Evolutionary conservation across 2,329 filamentous ascomycete species (phyloP).

Genomic region (Botrytis fabae): DNA sequence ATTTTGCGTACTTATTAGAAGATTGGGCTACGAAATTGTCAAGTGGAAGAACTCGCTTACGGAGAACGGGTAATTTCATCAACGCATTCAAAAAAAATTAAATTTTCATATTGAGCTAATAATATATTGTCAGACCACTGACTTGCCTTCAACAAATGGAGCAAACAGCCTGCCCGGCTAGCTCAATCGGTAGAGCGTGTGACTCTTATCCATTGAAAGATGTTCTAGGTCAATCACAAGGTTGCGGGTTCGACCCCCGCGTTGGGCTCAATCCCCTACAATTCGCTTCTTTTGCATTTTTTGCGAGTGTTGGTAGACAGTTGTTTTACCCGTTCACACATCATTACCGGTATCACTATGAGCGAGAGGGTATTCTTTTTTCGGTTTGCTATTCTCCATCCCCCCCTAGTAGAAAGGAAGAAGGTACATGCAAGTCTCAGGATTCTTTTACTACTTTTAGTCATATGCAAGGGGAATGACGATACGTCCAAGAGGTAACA

Average conservation of each 20-base stretch:
- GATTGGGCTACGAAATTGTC: neutral
- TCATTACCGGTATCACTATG: no score
- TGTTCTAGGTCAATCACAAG: conserved; percentile 41
- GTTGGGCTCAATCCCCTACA: conserved; percentile 37
- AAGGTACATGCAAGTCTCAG: neutral
- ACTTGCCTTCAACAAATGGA: fast-evolving
- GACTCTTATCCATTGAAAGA: conserved; percentile 32
- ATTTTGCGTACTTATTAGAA: neutral
- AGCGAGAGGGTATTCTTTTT: no score
- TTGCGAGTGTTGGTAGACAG: neutral
- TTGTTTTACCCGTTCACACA: no score
- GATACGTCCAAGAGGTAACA: neutral
- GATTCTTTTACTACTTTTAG: neutral
- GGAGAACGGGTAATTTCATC: neutral
- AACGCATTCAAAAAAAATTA: neutral
- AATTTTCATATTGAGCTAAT: no score
- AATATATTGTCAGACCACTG: fast-evolving
- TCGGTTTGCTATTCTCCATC: no score
- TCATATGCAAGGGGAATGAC: neutral
- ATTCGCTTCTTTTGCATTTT: neutral
- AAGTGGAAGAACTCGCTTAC: neutral
- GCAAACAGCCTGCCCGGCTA: conserved; percentile 32
- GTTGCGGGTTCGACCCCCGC: conserved; percentile 49
- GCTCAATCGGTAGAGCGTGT: conserved; percentile 41
- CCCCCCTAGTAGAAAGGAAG: neutral